These are phyloP conservation scores for Neocucurbitaria cava DNA, from an alignment of 2,329 filamentous ascomycete genomes.

Conservation along the genomic window DNA sequence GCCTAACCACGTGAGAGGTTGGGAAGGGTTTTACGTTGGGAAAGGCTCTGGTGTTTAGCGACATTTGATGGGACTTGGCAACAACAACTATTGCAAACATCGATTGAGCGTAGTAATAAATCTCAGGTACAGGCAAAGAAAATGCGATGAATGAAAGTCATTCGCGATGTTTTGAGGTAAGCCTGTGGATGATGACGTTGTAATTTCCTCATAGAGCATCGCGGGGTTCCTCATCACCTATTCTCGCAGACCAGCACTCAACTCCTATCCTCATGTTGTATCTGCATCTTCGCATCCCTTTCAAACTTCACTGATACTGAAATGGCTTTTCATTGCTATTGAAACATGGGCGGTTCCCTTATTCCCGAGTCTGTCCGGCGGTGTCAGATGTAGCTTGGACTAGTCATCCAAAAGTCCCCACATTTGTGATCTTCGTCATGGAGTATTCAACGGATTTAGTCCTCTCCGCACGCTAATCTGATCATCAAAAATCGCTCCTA, in stretches of 20 bases:
- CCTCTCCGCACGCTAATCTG: slow-evolving; percentile 10
- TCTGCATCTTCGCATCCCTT: background rate
- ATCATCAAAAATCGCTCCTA: background rate
- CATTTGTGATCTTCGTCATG: background rate
- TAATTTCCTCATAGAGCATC: background rate
- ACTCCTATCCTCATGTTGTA: background rate
- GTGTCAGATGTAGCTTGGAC: background rate
- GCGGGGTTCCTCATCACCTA: background rate
- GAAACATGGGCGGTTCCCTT: background rate
- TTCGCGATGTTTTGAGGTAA: too few relatives aligned
- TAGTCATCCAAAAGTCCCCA: background rate
- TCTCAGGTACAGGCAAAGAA: too few relatives aligned
- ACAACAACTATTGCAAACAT: too few relatives aligned
- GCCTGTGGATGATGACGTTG: background rate
- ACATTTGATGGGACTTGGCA: too few relatives aligned
- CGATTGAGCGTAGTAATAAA: too few relatives aligned
- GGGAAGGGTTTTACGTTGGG: too few relatives aligned
- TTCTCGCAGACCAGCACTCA: background rate
- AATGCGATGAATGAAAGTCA: too few relatives aligned
- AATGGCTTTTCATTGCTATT: background rate
- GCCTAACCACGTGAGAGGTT: too few relatives aligned
- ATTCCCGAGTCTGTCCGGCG: background rate
- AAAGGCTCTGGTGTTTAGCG: too few relatives aligned
- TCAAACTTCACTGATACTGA: background rate
- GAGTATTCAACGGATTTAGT: background rate